Conservation (phyloP, 2,329 filamentous ascomycete genomes). For the Phaeophleospora eucalypticola region DNA sequence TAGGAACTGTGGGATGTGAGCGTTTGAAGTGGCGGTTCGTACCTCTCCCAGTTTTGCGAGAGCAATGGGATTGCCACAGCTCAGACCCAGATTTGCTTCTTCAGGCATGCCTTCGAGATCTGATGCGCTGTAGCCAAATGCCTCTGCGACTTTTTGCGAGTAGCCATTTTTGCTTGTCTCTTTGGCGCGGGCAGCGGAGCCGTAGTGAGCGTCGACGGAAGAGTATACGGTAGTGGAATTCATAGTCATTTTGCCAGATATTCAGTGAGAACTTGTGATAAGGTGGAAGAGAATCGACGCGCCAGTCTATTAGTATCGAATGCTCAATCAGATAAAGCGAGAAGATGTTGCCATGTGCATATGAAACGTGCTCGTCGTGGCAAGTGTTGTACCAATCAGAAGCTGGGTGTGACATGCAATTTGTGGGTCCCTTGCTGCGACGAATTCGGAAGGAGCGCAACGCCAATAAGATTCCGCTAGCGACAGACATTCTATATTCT, state of each 20-base stretch:
- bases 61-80: constrained; percentile 10
- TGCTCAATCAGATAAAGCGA: no score
- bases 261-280: no score
- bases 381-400: no score
- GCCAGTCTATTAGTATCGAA: no score
- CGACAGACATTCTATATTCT: no score
- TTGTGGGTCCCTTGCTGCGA: neutral
- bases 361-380: no score
- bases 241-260: no score
- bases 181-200: constrained; percentile 3
- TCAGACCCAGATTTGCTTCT: constrained; percentile 10
- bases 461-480: neutral
- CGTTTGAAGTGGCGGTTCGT: neutral
- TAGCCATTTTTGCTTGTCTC: constrained; percentile 4
- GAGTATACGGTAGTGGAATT: constrained; percentile 2
- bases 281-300: no score
- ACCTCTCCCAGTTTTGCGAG: constrained; percentile 5
- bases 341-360: no score
- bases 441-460: neutral
- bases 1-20: neutral
- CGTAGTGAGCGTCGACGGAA: constrained; percentile 5
- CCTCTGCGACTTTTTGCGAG: constrained; percentile 2
- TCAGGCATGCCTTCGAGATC: constrained; percentile 8
- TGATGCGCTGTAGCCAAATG: constrained; percentile 7
- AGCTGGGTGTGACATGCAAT: neutral